Percentiles rank a stretch among this genome's conserved stretches.
Evolutionary conservation across 495 filamentous ascomycete genomes (phyloP).

Genomic region (Hyaloscypha hepaticicola): DNA sequence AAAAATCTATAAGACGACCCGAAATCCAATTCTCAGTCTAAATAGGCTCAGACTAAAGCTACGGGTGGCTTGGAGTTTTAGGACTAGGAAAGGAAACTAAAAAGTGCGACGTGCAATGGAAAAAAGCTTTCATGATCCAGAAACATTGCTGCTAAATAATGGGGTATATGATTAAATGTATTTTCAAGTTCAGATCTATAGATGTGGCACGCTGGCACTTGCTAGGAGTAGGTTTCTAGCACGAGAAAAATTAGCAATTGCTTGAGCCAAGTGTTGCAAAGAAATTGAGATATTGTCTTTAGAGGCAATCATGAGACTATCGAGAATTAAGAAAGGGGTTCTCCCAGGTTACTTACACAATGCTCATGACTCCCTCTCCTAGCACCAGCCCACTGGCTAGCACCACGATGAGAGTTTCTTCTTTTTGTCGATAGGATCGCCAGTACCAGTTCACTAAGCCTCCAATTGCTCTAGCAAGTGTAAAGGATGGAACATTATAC

Average conservation of each 20-base stretch:
- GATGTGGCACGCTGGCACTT: constrained; percentile 74
- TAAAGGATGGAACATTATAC: constrained; percentile 97
- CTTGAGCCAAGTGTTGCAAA: neutral
- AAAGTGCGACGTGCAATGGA: constrained; percentile 7
- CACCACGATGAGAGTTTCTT: constrained; percentile 59
- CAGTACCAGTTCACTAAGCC: constrained; percentile 86
- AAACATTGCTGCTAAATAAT: neutral
- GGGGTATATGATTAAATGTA: constrained; percentile 4
- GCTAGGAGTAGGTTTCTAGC: constrained; percentile 71
- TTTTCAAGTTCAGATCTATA: constrained; percentile 39
- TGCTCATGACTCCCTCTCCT: constrained; percentile 91
- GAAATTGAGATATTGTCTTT: neutral
- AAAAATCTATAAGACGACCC: neutral
- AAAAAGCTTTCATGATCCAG: neutral
- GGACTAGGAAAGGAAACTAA: neutral
- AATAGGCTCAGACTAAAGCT: neutral
- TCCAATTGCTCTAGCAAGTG: constrained; percentile 82
- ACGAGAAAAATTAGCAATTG: neutral
- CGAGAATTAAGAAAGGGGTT: neutral
- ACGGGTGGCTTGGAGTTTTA: neutral
- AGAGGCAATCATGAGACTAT: neutral
- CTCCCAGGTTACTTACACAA: constrained; percentile 45
- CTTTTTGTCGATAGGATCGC: constrained; percentile 47
- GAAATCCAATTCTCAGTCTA: neutral
- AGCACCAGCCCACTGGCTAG: constrained; percentile 76